Conservation (phyloP, 768 basidiomycete species). For the Boletales sp. region DNA sequence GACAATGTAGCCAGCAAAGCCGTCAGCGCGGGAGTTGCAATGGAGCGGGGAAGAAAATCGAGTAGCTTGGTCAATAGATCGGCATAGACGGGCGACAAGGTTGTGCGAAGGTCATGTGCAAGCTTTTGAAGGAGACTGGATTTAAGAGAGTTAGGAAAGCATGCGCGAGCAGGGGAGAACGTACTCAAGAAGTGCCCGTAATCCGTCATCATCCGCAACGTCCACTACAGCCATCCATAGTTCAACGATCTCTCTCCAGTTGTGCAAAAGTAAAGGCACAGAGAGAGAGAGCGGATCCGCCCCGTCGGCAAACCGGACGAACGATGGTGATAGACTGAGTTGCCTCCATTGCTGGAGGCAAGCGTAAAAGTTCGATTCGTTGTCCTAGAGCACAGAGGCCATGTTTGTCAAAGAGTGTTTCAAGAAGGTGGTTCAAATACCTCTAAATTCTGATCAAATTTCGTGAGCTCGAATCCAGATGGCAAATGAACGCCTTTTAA, state of each 20-base stretch:
- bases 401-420: background rate
- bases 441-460: slow-evolving; percentile 58
- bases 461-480: slow-evolving; percentile 53
- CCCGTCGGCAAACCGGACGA: slow-evolving; percentile 64
- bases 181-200: slow-evolving; percentile 74
- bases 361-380: slow-evolving; percentile 74
- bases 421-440: slow-evolving; percentile 26
- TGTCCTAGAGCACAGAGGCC: slow-evolving; percentile 46
- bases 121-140: slow-evolving; percentile 74
- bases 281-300: slow-evolving; percentile 63
- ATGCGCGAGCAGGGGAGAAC: slow-evolving; percentile 19
- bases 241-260: slow-evolving; percentile 66
- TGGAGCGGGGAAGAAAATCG: slow-evolving; percentile 50
- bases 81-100: slow-evolving; percentile 60
- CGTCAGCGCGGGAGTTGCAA: slow-evolving; percentile 59
- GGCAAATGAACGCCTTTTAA: slow-evolving; percentile 72
- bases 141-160: slow-evolving; percentile 8
- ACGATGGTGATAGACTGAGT: slow-evolving; percentile 74
- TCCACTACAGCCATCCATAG: slow-evolving; percentile 61
- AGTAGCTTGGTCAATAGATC: slow-evolving; percentile 55
- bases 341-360: slow-evolving; percentile 74
- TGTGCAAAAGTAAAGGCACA: slow-evolving; percentile 77
- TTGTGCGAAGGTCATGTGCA: slow-evolving; percentile 76
- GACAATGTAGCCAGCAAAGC: slow-evolving; percentile 66
- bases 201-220: slow-evolving; percentile 64